Base-by-base conservation (phyloP, 176 grass and related monocot genomes). In the Oryza officinalis region DNA sequence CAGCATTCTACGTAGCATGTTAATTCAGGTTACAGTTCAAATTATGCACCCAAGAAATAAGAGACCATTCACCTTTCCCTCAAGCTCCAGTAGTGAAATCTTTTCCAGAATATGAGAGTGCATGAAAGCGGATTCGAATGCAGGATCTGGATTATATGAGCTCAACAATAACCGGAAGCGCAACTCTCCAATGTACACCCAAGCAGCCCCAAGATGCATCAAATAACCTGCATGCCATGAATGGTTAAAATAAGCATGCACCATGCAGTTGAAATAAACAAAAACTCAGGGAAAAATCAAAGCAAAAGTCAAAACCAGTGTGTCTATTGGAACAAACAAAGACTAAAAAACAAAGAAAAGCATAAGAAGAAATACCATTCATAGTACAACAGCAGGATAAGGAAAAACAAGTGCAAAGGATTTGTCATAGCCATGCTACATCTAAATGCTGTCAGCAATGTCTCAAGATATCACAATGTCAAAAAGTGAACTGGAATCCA, bases 111-210 rank as follows among this genome's bases (percentile, higher is more conserved):
- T 86, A 81, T 93, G 87, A 80, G 91, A 91, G 64, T 95, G 91
- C 77, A 84, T 90, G 73, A 92, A 87, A 82, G 85, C 28, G 54
- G 88, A 95, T 83, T 93, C 75, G 43, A 91, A 81, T 69, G 79
- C 76, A 88, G 95, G 92, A 67, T 98, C 95, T 86, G 90, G 87
- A 79, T 70, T 83, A 87, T 93, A 94, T 84, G 91, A 89, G 27
- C 84, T 88, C 83, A 91, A 83, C 85, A 98, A 80, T 83, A 98
- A 67, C 80, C 85, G 78, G 67, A 95, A 98, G 33, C 95, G 88
- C 72, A 98, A 84, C 65, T 84, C 76, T 47, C 95, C 95, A 88
- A 98, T 86, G 86, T 88, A 93, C 28, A 98, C 75, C 95, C 95
- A 98, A 14, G 92, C 91, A 90, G 86, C 86, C 30, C 95, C 95